Percentiles rank a stretch among this genome's conserved stretches.
Evolutionary conservation across 2,329 filamentous ascomycete species (phyloP).

Genomic region (Colletotrichum australisinense): DNA sequence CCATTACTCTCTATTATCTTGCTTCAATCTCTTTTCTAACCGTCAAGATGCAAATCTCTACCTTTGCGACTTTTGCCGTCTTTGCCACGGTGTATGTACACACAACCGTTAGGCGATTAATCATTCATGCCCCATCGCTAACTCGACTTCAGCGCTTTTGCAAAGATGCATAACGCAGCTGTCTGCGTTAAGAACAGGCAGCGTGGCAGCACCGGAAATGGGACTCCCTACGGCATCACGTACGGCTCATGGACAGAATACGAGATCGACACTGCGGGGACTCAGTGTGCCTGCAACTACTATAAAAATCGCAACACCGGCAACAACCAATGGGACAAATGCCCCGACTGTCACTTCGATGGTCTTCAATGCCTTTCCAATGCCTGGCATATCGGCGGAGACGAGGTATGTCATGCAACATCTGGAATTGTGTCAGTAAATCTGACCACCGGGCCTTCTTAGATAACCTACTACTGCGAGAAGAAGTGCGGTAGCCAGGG

Average conservation of each 20-base stretch:
- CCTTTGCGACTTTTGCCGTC: background rate
- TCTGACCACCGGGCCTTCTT: background rate
- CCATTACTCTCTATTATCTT: too few relatives aligned
- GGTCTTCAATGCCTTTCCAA: constrained; percentile 31
- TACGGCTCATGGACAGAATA: constrained; percentile 27
- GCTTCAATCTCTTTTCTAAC: background rate
- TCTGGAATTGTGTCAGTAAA: background rate
- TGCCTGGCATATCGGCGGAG: constrained; percentile 35
- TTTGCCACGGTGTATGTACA: constrained; percentile 9
- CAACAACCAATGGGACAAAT: constrained; percentile 36
- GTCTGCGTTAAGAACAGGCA: constrained; percentile 12
- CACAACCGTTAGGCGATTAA: fast-evolving
- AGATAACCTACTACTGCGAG: constrained; percentile 34
- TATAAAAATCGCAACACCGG: constrained; percentile 37
- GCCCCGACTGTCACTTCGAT: constrained; percentile 34
- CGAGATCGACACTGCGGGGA: constrained; percentile 28
- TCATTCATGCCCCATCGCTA: background rate
- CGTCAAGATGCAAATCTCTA: constrained; percentile 6
- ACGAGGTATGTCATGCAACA: constrained; percentile 7
- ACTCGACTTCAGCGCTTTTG: background rate
- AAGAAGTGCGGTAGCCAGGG: constrained; percentile 36
- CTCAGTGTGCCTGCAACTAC: constrained; percentile 34
- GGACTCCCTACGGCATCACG: constrained; percentile 22
- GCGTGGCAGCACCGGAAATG: constrained; percentile 11
- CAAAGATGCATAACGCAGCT: constrained; percentile 23